phyloP scores from a whole-genome alignment of 352 stramenopile species.

The Globisporangium nodosum region DNA sequence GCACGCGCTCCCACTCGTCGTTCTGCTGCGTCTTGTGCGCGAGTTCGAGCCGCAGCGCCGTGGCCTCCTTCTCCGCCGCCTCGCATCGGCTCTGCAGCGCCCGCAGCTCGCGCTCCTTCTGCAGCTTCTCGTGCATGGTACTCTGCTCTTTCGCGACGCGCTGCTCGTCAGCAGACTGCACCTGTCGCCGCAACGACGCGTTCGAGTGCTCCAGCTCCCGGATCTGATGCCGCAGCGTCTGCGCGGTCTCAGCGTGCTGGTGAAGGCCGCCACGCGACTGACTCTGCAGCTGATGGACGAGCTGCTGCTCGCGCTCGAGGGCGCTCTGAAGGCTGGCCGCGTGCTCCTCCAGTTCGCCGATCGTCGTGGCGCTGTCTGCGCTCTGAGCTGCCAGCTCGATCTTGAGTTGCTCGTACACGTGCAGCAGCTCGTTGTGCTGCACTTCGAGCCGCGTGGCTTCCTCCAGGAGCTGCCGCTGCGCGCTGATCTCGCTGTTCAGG shows the following conservation, averaged over 20 bases:
- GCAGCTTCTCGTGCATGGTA: slow-evolving; percentile 42
- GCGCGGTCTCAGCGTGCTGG: slow-evolving; percentile 17
- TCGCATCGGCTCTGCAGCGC: slow-evolving; percentile 28
- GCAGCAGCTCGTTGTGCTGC: slow-evolving; percentile 25
- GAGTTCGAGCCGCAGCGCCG: slow-evolving; percentile 15
- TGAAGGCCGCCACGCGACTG: slow-evolving; percentile 23
- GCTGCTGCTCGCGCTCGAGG: slow-evolving; percentile 48
- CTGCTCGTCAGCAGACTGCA: slow-evolving; percentile 31
- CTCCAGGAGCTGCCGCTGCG: slow-evolving; percentile 10
- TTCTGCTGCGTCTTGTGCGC: slow-evolving; percentile 14
- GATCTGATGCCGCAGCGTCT: slow-evolving; percentile 13
- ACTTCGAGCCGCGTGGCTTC: slow-evolving; percentile 18
- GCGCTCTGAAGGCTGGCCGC: slow-evolving; percentile 53
- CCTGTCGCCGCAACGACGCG: slow-evolving; percentile 27
- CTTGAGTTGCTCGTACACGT: slow-evolving; percentile 33
- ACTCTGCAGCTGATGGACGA: slow-evolving; percentile 42
- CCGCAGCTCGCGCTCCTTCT: slow-evolving; percentile 41
- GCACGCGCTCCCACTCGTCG: slow-evolving; percentile 25
- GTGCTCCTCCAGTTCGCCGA: slow-evolving; percentile 42
- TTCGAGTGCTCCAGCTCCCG: slow-evolving; percentile 29
- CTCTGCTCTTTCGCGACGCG: slow-evolving; percentile 36
- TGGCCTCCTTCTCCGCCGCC: slow-evolving; percentile 21
- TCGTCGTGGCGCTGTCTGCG: slow-evolving; percentile 25
- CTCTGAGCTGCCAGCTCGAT: slow-evolving; percentile 21
- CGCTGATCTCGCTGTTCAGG: slow-evolving; percentile 23